Evolutionary conservation across 345 rosid genomes (phyloP).

Genomic region (Cardamine resedifolia): DNA sequence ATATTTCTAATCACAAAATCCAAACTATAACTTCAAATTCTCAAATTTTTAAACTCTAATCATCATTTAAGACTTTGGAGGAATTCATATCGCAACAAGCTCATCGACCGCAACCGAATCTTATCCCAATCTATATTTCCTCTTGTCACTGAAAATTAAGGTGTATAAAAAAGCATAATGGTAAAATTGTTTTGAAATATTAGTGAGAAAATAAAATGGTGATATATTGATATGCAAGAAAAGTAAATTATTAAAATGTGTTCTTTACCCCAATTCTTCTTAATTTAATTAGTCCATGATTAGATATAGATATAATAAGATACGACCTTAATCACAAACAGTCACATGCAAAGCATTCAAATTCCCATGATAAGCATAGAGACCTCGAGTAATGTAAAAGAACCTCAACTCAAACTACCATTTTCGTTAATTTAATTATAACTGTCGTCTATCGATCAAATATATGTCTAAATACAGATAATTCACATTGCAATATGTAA

Average conservation of each 20-base stretch:
- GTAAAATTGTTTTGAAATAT: no score
- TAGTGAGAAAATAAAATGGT: not conserved
- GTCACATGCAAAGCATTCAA: slow-evolving; percentile 37
- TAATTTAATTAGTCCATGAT: no score
- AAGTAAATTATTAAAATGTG: not conserved
- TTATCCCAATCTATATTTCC: no score
- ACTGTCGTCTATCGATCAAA: slow-evolving; percentile 6
- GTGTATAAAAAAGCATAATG: no score
- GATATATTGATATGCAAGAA: no score
- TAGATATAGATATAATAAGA: slow-evolving; percentile 17
- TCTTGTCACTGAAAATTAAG: no score
- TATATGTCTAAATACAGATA: slow-evolving; percentile 28
- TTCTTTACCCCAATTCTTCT: not conserved
- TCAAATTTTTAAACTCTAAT: no score
- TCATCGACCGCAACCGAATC: no score
- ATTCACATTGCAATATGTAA: not conserved
- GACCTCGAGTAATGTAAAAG: slow-evolving; percentile 27
- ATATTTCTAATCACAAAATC: no score
- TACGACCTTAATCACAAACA: slow-evolving; percentile 6
- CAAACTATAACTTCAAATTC: no score
- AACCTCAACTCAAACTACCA: slow-evolving; percentile 20
- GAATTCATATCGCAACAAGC: no score
- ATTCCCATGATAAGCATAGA: slow-evolving; percentile 24
- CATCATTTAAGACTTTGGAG: no score
- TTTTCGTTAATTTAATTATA: not conserved